Percentiles rank a stretch among this genome's conserved stretches.
Evolutionary conservation across 495 filamentous ascomycete species (phyloP).

Genomic region (Penicillium pancosmium): DNA sequence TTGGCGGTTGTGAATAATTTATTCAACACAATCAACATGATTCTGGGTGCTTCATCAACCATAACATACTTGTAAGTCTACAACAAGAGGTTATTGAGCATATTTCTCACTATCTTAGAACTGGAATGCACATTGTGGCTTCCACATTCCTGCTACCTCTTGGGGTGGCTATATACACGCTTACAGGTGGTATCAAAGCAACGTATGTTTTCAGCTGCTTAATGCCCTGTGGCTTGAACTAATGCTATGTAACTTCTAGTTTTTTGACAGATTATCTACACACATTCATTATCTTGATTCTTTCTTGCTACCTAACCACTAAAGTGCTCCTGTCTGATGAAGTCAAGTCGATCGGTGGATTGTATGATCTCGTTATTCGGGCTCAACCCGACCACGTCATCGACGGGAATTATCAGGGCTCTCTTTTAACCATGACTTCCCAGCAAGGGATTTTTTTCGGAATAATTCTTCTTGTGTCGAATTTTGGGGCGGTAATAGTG

Average conservation of each 20-base stretch:
- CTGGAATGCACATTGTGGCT: slow-evolving; percentile 82
- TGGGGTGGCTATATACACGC: slow-evolving; percentile 79
- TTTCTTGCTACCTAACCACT: slow-evolving; percentile 80
- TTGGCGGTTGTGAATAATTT: slow-evolving; percentile 5
- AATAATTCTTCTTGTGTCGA: slow-evolving; percentile 86
- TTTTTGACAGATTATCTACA: slow-evolving; percentile 81
- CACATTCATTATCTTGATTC: slow-evolving; percentile 82
- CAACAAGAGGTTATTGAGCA: background rate
- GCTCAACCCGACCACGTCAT: slow-evolving; percentile 78
- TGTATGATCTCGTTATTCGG: slow-evolving; percentile 79
- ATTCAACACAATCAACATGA: slow-evolving; percentile 4
- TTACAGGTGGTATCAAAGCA: slow-evolving; percentile 79
- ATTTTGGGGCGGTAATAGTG: slow-evolving; percentile 29
- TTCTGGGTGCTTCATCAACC: background rate
- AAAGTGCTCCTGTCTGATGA: slow-evolving; percentile 45
- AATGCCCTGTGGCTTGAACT: background rate
- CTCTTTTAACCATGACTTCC: slow-evolving; percentile 88
- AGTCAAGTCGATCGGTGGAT: slow-evolving; percentile 70
- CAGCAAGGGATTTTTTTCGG: slow-evolving; percentile 91
- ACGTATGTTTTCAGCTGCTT: slow-evolving; percentile 27
- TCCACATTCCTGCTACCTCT: slow-evolving; percentile 90
- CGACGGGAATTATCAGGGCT: slow-evolving; percentile 79
- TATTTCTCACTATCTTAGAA: slow-evolving; percentile 45
- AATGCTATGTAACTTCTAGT: background rate
- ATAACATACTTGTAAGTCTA: slow-evolving; percentile 2